Percentiles rank a stretch among this genome's conserved stretches.
Conservation (phyloP, 306 rosid genomes). For the Malus asiatica region DNA sequence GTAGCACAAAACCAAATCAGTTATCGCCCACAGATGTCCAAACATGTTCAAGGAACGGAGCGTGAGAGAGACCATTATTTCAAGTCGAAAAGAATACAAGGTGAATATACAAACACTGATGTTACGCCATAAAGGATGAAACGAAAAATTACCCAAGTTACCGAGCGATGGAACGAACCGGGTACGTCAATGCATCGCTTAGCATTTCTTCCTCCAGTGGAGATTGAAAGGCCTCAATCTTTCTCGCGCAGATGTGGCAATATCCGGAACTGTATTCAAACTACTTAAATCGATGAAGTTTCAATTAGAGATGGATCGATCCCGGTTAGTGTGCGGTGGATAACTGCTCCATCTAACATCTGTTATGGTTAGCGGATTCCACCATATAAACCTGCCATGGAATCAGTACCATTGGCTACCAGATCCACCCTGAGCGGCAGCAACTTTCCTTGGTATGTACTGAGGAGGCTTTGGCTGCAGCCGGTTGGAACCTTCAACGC, state of each 20-base stretch:
- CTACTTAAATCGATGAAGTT: neutral
- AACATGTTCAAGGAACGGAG: neutral
- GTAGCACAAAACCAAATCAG: no score
- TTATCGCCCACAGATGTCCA: neutral
- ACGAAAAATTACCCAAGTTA: constrained; percentile 6
- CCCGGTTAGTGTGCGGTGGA: constrained; percentile 3
- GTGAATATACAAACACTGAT: neutral
- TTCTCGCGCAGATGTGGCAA: neutral
- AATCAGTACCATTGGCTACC: constrained; percentile 76
- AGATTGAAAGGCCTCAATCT: no score
- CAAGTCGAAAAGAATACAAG: neutral
- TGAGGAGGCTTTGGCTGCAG: constrained; percentile 81
- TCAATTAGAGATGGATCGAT: constrained; percentile 4
- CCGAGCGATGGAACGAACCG: constrained; percentile 13
- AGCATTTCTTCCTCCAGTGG: constrained; percentile 10
- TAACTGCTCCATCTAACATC: constrained; percentile 5
- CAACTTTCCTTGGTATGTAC: constrained; percentile 64
- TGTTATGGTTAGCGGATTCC: neutral
- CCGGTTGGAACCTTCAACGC: constrained; percentile 64
- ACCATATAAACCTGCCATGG: neutral
- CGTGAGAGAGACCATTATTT: neutral
- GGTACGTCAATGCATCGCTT: constrained; percentile 6
- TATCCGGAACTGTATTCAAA: neutral
- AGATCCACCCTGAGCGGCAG: constrained; percentile 79
- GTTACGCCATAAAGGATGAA: neutral